Evolutionary conservation across 768 basidiomycete genomes (phyloP), one percentile per base, ranked within the genome.

Genomic region (Phaeotremella fagi): DNA sequence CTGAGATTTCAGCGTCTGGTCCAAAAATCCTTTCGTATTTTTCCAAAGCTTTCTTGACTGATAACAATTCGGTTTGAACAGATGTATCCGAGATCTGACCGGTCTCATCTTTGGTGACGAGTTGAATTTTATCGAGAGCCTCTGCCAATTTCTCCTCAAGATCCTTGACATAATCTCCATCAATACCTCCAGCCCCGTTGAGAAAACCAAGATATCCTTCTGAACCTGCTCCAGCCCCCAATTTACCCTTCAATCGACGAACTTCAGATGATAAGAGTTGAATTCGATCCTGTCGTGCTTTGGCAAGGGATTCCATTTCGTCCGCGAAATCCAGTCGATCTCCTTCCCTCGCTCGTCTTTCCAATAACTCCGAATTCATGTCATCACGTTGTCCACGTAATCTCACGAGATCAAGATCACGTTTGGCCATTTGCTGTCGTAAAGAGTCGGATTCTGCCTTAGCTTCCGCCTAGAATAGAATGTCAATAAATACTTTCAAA

Each of bases 161-260:
- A 24, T 83, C 80, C 16, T 82, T 81, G 4, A 79, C 66, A 52
- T 76, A 75, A 23, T 73, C 72, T 24, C 63, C 64, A 45, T 73
- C 70, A 25, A 68, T 64, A 0, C 72, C 75, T 38, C 80, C 78
- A 18, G 80, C 82, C 41, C 78, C 78, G 48, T 83, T 76, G 59
- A 92, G 80, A 70, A 89, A 88, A 3, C 75, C 75, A 73, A 91
- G 78, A 28, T 90, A 77, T 45, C 89, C 85, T 55, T 83, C 82
- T 22, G 86, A 80, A 4, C 85, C 83, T 1, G 81, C 78, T 24
- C 83, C 75, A 0, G 88, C 88, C 18, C 87, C 90, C n/a, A 92
- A 76, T 26, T 82, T 81, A 15, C 85, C 80, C 71, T 86, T 88
- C 58, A 86, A 78, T 22, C 90, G 80, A 36, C 77, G 79, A 11